Base-by-base conservation (phyloP, 2,329 filamentous ascomycete species). In the Colletotrichum noveboracense region DNA sequence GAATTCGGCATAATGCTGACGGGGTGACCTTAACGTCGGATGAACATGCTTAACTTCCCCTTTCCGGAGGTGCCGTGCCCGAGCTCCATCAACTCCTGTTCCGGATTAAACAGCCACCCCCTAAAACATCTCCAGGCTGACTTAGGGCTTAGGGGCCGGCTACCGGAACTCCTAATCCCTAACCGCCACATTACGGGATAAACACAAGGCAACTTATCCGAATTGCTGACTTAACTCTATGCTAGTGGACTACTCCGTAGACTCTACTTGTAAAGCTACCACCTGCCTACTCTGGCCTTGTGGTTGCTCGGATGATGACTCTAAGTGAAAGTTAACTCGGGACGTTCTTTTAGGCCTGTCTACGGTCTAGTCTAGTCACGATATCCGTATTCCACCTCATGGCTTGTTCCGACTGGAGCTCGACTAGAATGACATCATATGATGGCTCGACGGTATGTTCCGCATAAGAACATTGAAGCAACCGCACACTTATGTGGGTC, bases 341-440 rank as follows among this genome's bases (percentile, higher is more conserved):
- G 12, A 52, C 43, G 43, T 21, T 52, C 10, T 10, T 13, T 0
- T 21, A 52, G 4, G 0, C 43, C 10, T 21, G 0, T 1, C 1
- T 52, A 21, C n/a, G 1, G 6, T 21, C n/a, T 21, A 21, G 18
- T 13, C 10, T 52, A 1, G 1, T 52, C 43, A 52, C 38, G 18
- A 48, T 48, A 48, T n/a, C 38, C 38, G 38, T 18, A 48, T 48
- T 48, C 38, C 18, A n/a, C 38, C 18, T 48, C 18, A 48, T n/a
- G 38, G 6, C 18, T 12, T 48, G 38, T n/a, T 48, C 43, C 10
- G 43, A 21, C n/a, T 52, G n/a, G 43, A 52, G n/a, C 43, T 52
- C 43, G 43, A 52, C 43, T 52, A 52, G n/a, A 52, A 21, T 21
- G n/a, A 21, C 43, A 7, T 52, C n/a, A 6, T 52, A 7, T 52